Evolutionary conservation across 345 rosid species (phyloP), one percentile per base, ranked within the genome.

Genomic region (Sonneratia caseolaris): DNA sequence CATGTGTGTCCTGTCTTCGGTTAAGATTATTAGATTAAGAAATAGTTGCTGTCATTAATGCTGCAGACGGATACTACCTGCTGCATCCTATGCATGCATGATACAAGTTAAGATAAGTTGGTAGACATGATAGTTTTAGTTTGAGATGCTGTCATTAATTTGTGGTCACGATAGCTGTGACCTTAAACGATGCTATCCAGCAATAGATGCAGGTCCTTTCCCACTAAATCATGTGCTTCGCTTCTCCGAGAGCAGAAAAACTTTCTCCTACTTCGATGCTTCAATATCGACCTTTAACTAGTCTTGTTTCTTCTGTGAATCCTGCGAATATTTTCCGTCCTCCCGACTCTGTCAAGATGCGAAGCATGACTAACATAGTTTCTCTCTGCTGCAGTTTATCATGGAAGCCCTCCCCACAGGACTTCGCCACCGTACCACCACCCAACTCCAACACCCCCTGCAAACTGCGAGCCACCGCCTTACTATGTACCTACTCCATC

Each of bases 301-400:
- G 43, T 8, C 43, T 40, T 4, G 43, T 40, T 40, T 40, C 7
- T 40, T 40, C 5, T 8, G 14, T 59, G 14, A 59, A 59, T n/a
- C 64, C 59, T 53, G 59, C 22, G 19, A 18, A 53, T 18, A 1
- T 53, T 53, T 49, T 27, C 7, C 2, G 55, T 49, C 55, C 19
- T 49, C 16, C 55, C 5, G 55, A 15, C 7, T 49, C 59, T 53
- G 59, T 53, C 22, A 19, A 53, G 27, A 22, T 56, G 32, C 18
- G 51, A 14, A 16, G 43, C n/a, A 40, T 38, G 12, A 40, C 24
- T 35, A 37, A 59, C 14, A 11, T 64, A 48, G 37, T 37, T 72
- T 72, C 13, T 64, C 36, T 65, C 36, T 65, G 27, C 14, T 80
- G 76, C 84, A 91, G 91, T 73, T 68, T 83, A 72, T 13, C 51